Evolutionary conservation across 495 filamentous ascomycete species (phyloP), one percentile per base, ranked within the genome.

Genomic region (Amniculicola lignicola): DNA sequence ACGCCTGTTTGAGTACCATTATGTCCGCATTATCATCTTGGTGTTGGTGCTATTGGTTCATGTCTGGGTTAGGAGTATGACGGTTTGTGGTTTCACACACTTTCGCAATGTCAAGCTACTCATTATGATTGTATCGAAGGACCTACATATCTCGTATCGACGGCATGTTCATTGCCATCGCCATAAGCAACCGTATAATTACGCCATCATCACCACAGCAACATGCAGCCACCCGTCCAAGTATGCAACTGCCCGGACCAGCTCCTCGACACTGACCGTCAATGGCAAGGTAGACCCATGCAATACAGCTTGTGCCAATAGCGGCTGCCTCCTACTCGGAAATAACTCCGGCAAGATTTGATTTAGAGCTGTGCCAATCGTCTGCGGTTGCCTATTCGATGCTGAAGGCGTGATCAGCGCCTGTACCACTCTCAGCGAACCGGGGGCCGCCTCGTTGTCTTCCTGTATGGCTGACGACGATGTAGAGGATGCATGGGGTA

Each of bases 141-240:
- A n/a, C n/a, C n/a, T n/a, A n/a, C n/a, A n/a, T n/a, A n/a, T n/a
- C n/a, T n/a, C n/a, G n/a, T n/a, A n/a, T n/a, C n/a, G n/a, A n/a
- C n/a, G n/a, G n/a, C n/a, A n/a, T n/a, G n/a, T n/a, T n/a, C n/a
- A n/a, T n/a, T n/a, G n/a, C n/a, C n/a, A n/a, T n/a, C n/a, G n/a
- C n/a, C n/a, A n/a, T 33, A 33, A 33, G 29, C 7, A n/a, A n/a
- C 29, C 29, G n/a, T 7, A n/a, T n/a, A 33, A 7, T 19, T 48
- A 73, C 27, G 69, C 76, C 65, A 86, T 75, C 85, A 95, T 87
- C n/a, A 84, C 77, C 4, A 98, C 79, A 36, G 87, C 87, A 11
- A 97, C 67, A 73, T 92, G 88, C 16, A 95, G 67, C 84, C 92
- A 98, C 1, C 93, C 93, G 70, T 98, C 93, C 0, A 87, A 82